These are phyloP conservation scores for Trebouxia sp. DNA, from an alignment of 139 green algal species.

Conservation along the genomic window DNA sequence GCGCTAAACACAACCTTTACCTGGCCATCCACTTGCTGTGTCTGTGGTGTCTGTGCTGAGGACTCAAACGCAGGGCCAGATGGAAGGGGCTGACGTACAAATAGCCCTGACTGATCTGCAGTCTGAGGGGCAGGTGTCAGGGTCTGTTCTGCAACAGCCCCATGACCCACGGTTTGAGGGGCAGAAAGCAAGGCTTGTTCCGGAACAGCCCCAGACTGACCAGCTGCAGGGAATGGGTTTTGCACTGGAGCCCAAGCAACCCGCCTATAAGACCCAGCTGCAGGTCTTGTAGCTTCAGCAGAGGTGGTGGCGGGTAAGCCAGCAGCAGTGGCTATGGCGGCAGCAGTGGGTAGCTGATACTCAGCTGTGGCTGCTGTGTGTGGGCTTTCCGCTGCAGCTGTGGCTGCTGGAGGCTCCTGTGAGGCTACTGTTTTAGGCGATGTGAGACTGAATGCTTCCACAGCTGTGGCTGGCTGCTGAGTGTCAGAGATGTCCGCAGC, in stretches of 20 bases:
- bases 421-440: no score
- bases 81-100: neutral
- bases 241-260: slow-evolving; percentile 20
- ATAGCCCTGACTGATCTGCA: neutral
- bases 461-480: neutral
- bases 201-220: neutral
- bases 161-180: neutral
- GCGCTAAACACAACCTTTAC: neutral
- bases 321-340: neutral
- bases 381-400: neutral
- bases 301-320: neutral
- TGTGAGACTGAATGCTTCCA: no score
- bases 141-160: neutral
- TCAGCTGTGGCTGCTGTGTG: neutral
- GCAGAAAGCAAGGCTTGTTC: neutral
- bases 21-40: neutral
- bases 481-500: no score
- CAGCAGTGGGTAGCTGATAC: neutral
- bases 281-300: neutral
- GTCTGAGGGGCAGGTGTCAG: no score
- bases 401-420: neutral
- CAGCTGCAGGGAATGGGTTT: slow-evolving; percentile 12
- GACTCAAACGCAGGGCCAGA: neutral
- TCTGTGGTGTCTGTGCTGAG: neutral
- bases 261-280: neutral